Evolutionary conservation across 768 basidiomycete species (phyloP), one percentile per base, ranked within the genome.

Genomic region (Cyclocybe cylindracea): DNA sequence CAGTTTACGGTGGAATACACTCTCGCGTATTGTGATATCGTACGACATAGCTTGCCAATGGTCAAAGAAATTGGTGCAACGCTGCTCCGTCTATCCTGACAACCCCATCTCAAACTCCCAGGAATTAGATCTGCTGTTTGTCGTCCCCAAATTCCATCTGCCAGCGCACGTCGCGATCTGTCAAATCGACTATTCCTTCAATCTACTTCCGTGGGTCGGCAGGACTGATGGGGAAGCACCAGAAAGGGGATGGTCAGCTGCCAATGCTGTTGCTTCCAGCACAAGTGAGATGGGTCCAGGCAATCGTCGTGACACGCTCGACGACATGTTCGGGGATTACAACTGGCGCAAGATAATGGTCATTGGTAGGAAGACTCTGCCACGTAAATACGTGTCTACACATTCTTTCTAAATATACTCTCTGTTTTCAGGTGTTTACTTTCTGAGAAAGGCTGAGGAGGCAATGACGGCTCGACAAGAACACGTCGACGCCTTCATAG

Each of bases 251-350:
- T 69, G 64, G 60, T 44, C 61, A 0, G 65, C 56, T 0, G 51
- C 66, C 2, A 74, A 77, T 48, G 52, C 57, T 0, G 47, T 66
- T 0, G 68, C 70, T 2, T 50, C 54, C 1, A 74, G 71, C 40
- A 76, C 71, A 1, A 54, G 59, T n/a, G 72, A 77, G 33, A 76
- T 76, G 74, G 69, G 69, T 2, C 61, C 59, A 10, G 57, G 52
- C 32, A 37, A 43, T 34, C 16, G 65, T 35, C 53, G 50, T 55
- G 71, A n/a, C 50, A 66, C 39, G 24, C 51, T 79, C 1, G 72
- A 79, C 39, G 70, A 75, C 11, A 62, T 69, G 9, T 70, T 69
- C 38, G 55, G 56, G 7, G 67, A 71, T 40, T 65, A 58, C 44
- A 75, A 80, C 48, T 70, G 68, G 68, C 50, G 52, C 48, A 72